phyloP scores from a whole-genome alignment of 31 red algal species.

The Bonnemaisonia californica region DNA sequence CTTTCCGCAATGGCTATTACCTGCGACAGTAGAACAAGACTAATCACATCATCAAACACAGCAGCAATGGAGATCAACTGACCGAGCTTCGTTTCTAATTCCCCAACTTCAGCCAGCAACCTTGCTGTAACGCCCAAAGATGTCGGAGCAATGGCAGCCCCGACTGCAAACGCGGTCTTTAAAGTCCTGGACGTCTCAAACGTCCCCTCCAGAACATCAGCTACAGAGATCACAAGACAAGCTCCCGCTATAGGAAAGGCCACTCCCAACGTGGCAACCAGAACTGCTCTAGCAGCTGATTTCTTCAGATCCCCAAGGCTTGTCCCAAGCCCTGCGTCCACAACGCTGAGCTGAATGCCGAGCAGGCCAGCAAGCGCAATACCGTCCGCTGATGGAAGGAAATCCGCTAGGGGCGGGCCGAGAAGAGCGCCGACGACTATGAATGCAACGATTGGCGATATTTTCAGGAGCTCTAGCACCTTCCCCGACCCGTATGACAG shows the following conservation, averaged over 20 bases:
- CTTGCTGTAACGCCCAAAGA: conserved; percentile 51
- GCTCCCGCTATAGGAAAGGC: conserved; percentile 29
- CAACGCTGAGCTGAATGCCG: conserved; percentile 31
- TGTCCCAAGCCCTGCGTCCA: conserved; percentile 45
- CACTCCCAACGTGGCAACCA: conserved; percentile 42
- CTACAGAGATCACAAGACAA: conserved; percentile 8
- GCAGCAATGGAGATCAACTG: conserved; percentile 53
- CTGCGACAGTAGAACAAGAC: conserved; percentile 53
- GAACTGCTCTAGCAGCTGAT: conserved; percentile 23
- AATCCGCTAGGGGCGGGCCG: conserved; percentile 45
- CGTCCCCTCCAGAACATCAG: conserved; percentile 25
- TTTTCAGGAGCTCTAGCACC: not conserved
- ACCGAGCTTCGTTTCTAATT: conserved; percentile 48
- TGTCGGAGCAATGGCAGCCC: conserved; percentile 64
- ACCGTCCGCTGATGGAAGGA: conserved; percentile 25
- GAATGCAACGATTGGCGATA: conserved; percentile 30
- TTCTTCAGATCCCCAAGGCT: conserved; percentile 2
- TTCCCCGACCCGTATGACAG: not conserved
- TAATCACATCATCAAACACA: conserved; percentile 68
- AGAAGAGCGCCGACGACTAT: conserved; percentile 37
- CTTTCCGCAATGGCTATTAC: conserved; percentile 41
- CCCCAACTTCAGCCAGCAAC: conserved; percentile 43
- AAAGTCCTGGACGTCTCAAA: conserved; percentile 19
- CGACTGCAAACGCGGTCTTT: conserved; percentile 47
- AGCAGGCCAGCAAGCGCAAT: conserved; percentile 35